phyloP scores from a whole-genome alignment of 352 stramenopile genomes.

The Thraustotheca clavata region DNA sequence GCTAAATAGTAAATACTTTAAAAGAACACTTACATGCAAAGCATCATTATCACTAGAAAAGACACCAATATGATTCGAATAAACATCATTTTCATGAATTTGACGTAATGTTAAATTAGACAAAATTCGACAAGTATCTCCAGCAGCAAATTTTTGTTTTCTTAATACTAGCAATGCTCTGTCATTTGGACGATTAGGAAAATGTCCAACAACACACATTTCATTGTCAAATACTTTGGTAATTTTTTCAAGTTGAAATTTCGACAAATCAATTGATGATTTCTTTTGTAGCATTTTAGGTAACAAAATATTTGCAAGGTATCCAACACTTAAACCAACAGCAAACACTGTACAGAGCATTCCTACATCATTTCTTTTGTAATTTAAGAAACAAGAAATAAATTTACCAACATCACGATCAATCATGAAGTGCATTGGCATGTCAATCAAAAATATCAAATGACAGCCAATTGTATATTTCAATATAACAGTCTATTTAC shows the following conservation, averaged over 20 bases:
- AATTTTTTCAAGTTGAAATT: slow-evolving; percentile 14
- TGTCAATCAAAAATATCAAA: no score
- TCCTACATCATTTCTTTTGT: no score
- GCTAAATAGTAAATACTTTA: neutral
- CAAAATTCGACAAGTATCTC: slow-evolving; percentile 36
- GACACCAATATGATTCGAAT: slow-evolving; percentile 67
- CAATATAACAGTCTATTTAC: no score
- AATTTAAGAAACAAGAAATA: no score
- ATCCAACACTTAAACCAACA: neutral
- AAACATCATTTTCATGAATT: slow-evolving; percentile 75
- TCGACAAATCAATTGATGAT: slow-evolving; percentile 9
- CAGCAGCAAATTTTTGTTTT: slow-evolving; percentile 45
- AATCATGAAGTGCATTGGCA: no score
- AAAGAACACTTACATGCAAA: slow-evolving; percentile 44
- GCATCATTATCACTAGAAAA: slow-evolving; percentile 54
- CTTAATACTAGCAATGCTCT: slow-evolving; percentile 59
- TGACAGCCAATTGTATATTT: no score
- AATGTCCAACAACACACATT: slow-evolving; percentile 12
- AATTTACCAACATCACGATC: no score
- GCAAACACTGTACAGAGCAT: neutral
- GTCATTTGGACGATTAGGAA: slow-evolving; percentile 5
- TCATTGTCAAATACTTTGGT: slow-evolving; percentile 18
- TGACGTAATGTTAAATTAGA: slow-evolving; percentile 50
- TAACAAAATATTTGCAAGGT: neutral
- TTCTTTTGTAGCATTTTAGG: neutral